Evolutionary conservation across 2,329 filamentous ascomycete species (phyloP), one percentile per base, ranked within the genome.

Genomic region (Bipolaris cookei): DNA sequence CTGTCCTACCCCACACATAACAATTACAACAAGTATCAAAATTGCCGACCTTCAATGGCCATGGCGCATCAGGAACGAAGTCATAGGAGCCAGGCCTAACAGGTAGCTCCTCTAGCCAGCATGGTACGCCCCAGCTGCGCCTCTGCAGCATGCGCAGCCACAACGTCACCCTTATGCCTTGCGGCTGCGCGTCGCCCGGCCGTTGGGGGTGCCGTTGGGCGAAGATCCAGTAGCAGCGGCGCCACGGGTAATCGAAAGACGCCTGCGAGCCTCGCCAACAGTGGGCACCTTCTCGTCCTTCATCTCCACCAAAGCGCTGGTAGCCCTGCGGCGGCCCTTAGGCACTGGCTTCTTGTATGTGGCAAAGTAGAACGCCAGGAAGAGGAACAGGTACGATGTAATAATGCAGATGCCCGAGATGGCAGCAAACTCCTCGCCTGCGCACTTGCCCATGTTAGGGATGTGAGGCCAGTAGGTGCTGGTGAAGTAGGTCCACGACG

Each of bases 281-380:
- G 82, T 80, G 52, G 84, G 84, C 59, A 88, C 80, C 73, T 90
- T 84, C 73, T 89, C 85, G 72, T 88, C 85, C 76, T 91, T 90
- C 81, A 93, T 92, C 77, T 96, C 92, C 69, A 94, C 90, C 49
- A 95, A 80, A 57, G 88, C 87, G 83, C 94, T 95, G 79, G 91
- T 93, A 72, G 91, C 90, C 69, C 89, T 92, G 71, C 85, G 83
- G 84, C 86, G 77, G 58, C 80, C 80, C 84, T 92, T 94, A 75
- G 86, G 86, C 77, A 87, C 86, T 61, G 89, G 88, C 84, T 92
- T 93, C 83, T 89, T 90, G 83, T 99, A 99, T 61, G 94, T 99
- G 66, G 92, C 92, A 69, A 96, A 85, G 86, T 98, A 99, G 88
- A 99, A 99, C 49, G 90, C 94, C 81, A 99, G 97, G 88, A 99